These are phyloP conservation scores for Podospora appendiculata DNA, from an alignment of 495 filamentous ascomycete species.

Conservation along the genomic window DNA sequence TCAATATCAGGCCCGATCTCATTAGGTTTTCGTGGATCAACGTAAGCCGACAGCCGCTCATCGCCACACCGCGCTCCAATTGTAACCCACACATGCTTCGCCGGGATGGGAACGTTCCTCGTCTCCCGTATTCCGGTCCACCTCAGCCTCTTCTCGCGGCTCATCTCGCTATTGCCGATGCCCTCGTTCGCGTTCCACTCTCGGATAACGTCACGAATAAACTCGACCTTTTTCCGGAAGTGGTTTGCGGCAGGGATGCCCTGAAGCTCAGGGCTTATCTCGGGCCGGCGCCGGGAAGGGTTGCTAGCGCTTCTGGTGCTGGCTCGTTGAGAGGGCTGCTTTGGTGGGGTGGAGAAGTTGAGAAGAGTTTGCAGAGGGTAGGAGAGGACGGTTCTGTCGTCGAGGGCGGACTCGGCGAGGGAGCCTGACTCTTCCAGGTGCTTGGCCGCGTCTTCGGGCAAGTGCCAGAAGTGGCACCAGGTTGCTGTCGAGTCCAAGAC, in stretches of 20 bases:
- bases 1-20: constrained; percentile 43
- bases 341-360: constrained; percentile 38
- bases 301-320: constrained; percentile 28
- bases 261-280: constrained; percentile 49
- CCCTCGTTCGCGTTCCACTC: constrained; percentile 68
- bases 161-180: constrained; percentile 52
- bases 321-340: constrained; percentile 34
- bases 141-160: constrained; percentile 42
- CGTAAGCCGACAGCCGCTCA: constrained; percentile 39
- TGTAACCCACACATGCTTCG: constrained; percentile 77
- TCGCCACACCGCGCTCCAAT: constrained; percentile 74
- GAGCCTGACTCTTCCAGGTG: constrained; percentile 54
- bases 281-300: constrained; percentile 37
- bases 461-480: constrained; percentile 79
- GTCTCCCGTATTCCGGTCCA: constrained; percentile 65
- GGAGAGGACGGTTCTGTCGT: constrained; percentile 51
- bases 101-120: constrained; percentile 45
- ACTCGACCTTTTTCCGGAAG: constrained; percentile 71
- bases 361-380: constrained; percentile 52
- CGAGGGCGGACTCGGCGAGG: constrained; percentile 58
- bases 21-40: constrained; percentile 41
- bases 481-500: constrained; percentile 66
- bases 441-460: constrained; percentile 60
- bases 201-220: constrained; percentile 60
- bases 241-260: constrained; percentile 66